phyloP scores from a whole-genome alignment of 2,329 filamentous ascomycete species.

The Stenocarpella maydis region DNA sequence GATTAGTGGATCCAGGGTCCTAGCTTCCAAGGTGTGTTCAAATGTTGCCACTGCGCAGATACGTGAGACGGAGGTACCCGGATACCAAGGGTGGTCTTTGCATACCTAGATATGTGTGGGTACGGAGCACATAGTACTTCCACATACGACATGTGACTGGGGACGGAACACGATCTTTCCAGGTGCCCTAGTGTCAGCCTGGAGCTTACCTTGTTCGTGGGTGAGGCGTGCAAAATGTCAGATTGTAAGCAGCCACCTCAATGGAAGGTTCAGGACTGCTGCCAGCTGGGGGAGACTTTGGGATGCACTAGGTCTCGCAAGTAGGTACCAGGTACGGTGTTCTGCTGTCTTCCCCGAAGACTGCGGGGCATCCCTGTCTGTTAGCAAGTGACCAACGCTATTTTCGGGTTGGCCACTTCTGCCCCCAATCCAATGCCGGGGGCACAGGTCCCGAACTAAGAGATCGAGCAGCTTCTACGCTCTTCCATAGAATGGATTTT shows the following conservation, averaged over 20 bases:
- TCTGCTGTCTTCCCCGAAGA: neutral
- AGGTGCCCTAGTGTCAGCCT: neutral
- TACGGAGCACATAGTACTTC: neutral
- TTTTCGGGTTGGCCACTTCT: neutral
- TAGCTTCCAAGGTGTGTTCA: neutral
- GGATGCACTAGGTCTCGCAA: too few species aligned
- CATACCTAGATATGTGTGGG: neutral
- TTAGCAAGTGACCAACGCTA: neutral
- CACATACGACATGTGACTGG: too few species aligned
- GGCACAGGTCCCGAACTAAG: conserved; percentile 24
- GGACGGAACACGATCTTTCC: neutral
- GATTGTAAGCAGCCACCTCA: neutral
- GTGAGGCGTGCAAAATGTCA: neutral
- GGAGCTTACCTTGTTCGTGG: neutral
- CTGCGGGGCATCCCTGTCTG: conserved; percentile 33
- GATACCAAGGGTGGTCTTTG: neutral
- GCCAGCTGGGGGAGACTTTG: neutral
- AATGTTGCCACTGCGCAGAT: neutral
- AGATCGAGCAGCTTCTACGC: conserved; percentile 33
- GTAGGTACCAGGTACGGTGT: neutral
- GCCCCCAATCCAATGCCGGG: neutral
- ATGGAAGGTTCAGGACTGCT: neutral
- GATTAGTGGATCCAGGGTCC: conserved; percentile 20
- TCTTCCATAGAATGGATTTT: conserved; percentile 33
- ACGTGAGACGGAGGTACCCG: neutral